Evolutionary conservation across 2,329 filamentous ascomycete genomes (phyloP).

Genomic region (Tolypocladium endophyticum): DNA sequence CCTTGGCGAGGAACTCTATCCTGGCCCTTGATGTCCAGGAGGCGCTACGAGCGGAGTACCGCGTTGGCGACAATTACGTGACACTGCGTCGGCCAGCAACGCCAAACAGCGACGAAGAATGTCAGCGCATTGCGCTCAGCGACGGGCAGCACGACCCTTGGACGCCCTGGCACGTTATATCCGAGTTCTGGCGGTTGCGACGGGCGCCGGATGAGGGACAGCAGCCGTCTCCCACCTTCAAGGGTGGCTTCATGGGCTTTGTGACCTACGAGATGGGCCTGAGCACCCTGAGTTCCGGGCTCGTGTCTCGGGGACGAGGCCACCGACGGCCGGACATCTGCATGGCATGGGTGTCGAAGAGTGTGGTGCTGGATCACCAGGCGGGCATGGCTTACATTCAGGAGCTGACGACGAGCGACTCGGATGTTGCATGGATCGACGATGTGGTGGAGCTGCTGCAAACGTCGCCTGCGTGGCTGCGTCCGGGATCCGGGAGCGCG

Average conservation of each 20-base stretch:
- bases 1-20: conserved; percentile 54
- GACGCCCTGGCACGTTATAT: conserved; percentile 40
- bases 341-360: conserved; percentile 66
- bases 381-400: conserved; percentile 55
- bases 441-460: conserved; percentile 17
- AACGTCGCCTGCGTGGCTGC: conserved; percentile 21
- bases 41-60: conserved; percentile 47
- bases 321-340: conserved; percentile 57
- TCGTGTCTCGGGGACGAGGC: conserved; percentile 14
- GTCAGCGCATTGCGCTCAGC: conserved; percentile 16
- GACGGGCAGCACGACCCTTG: conserved; percentile 15
- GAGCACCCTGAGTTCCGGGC: conserved; percentile 18
- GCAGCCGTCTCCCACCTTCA: conserved; percentile 43
- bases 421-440: conserved; percentile 21
- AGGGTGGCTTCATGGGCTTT: conserved; percentile 77
- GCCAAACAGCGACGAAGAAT: conserved; percentile 7
- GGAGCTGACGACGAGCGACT: conserved; percentile 13
- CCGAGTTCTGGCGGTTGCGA: conserved; percentile 29
- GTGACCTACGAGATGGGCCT: conserved; percentile 78
- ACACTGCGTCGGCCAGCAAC: conserved; percentile 14
- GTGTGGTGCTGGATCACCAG: conserved; percentile 66
- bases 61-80: conserved; percentile 32
- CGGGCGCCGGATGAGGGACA: conserved; percentile 7
- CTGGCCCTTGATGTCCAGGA: conserved; percentile 54
- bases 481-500: conserved; percentile 4